phyloP scores from a whole-genome alignment of 2,329 filamentous ascomycete genomes.

The Didymella glomerata region DNA sequence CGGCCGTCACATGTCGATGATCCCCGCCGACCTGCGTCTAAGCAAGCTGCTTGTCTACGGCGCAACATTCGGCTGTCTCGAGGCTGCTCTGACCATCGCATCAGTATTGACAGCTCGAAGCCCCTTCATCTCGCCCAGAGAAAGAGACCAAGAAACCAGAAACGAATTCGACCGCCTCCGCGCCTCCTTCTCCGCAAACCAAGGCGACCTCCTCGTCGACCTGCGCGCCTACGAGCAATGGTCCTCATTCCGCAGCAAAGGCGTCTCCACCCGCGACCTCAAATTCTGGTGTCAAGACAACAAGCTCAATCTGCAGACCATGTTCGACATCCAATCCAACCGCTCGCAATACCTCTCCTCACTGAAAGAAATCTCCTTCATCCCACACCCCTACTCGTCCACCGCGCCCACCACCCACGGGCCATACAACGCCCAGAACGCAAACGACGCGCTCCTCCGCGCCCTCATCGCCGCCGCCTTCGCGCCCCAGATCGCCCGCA shows the following conservation, averaged over 20 bases:
- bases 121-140: conserved; percentile 84
- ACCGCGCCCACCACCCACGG: conserved; percentile 36
- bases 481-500: conserved; percentile 85
- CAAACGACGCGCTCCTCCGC: conserved; percentile 57
- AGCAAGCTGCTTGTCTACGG: conserved; percentile 97
- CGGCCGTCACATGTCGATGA: conserved; percentile 91
- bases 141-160: conserved; percentile 83
- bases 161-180: conserved; percentile 82
- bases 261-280: conserved; percentile 66
- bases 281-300: conserved; percentile 84
- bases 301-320: conserved; percentile 82
- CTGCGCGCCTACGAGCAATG: conserved; percentile 84
- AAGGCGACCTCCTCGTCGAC: conserved; percentile 90
- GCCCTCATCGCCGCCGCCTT: conserved; percentile 61
- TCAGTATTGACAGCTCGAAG: conserved; percentile 89
- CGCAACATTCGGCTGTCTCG: conserved; percentile 89
- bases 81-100: conserved; percentile 86
- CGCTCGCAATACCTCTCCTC: conserved; percentile 85
- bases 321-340: conserved; percentile 88
- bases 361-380: conserved; percentile 84
- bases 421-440: conserved; percentile 59
- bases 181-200: conserved; percentile 74
- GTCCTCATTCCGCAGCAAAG: conserved; percentile 70
- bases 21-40: conserved; percentile 90
- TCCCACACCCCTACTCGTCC: conserved; percentile 57